A percentile compares a stretch with the other conserved stretches of the same genome.
Conservation (phyloP, 1,284 basidiomycete species). For the Sphaerobolus stellatus region DNA sequence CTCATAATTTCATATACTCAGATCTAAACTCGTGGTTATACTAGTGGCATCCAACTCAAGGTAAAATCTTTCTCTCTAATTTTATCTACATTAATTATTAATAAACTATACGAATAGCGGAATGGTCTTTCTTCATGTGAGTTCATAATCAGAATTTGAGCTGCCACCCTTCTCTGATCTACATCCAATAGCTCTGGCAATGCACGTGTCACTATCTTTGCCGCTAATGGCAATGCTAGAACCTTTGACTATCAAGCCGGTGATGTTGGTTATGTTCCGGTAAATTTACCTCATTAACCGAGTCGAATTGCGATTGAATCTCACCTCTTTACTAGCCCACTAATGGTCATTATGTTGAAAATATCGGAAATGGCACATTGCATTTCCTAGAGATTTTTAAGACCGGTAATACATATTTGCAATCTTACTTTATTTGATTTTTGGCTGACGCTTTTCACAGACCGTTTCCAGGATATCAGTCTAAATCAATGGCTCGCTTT, state of each 20-base stretch:
- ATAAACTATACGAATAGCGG: conserved; percentile 13
- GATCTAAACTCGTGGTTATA: conserved; percentile 10
- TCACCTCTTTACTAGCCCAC: conserved; percentile 40
- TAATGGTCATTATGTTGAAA: conserved; percentile 68
- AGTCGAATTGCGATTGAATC: conserved; percentile 38
- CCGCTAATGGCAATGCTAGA: conserved; percentile 55
- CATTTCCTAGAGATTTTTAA: conserved; percentile 67
- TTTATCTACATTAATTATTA: background rate
- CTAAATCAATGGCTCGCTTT: conserved; percentile 68
- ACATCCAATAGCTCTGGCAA: conserved; percentile 45
- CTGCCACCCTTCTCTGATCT: conserved; percentile 3
- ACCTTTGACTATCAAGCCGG: conserved; percentile 70
- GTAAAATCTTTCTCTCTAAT: background rate
- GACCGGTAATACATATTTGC: conserved; percentile 37
- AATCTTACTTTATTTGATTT: background rate
- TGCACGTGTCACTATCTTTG: conserved; percentile 65
- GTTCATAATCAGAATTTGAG: background rate
- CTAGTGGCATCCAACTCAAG: conserved; percentile 71
- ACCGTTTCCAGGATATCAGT: conserved; percentile 62
- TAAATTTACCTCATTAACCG: background rate
- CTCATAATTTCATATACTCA: background rate
- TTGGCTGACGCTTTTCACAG: conserved; percentile 28
- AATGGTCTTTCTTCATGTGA: conserved; percentile 30
- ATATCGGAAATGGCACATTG: conserved; percentile 62
- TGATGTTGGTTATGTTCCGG: conserved; percentile 47